Conservation (phyloP, 345 rosid genomes). For the Mercurialis annua region DNA sequence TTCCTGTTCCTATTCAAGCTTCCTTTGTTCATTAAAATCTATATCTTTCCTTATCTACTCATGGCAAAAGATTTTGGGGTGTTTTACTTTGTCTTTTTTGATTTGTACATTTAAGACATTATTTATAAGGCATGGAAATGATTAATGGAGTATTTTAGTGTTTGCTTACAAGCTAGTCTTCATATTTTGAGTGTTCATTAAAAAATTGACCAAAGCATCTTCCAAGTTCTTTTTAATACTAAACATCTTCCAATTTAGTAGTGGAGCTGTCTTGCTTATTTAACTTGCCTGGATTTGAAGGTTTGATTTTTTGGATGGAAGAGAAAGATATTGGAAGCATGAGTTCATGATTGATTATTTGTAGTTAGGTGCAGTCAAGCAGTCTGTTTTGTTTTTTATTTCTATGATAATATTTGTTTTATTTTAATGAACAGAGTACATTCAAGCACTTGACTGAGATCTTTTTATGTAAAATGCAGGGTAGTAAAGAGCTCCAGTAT, state of each 20-base stretch:
- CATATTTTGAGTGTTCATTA: too few species aligned
- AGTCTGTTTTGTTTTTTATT: too few species aligned
- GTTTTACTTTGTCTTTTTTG: background rate
- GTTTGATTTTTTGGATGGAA: background rate
- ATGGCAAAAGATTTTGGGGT: background rate
- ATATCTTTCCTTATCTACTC: background rate
- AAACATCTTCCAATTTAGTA: background rate
- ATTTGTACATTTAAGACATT: background rate
- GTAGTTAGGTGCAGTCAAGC: too few species aligned
- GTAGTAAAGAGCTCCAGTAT: slow-evolving; percentile 48
- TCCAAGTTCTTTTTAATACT: too few species aligned
- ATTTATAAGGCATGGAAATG: too few species aligned
- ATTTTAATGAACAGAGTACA: too few species aligned
- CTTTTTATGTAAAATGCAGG: slow-evolving; percentile 36
- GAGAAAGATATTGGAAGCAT: background rate
- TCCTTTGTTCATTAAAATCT: background rate
- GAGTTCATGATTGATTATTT: too few species aligned
- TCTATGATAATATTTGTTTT: too few species aligned
- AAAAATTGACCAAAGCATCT: too few species aligned
- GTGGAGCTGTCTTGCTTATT: background rate
- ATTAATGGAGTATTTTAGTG: too few species aligned
- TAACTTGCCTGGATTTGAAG: background rate
- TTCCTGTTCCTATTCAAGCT: background rate
- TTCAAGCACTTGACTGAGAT: slow-evolving; percentile 4
- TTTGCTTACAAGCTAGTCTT: too few species aligned